phyloP scores from a whole-genome alignment of 1,139 yeast species.

The Kodamaea alishanica region DNA sequence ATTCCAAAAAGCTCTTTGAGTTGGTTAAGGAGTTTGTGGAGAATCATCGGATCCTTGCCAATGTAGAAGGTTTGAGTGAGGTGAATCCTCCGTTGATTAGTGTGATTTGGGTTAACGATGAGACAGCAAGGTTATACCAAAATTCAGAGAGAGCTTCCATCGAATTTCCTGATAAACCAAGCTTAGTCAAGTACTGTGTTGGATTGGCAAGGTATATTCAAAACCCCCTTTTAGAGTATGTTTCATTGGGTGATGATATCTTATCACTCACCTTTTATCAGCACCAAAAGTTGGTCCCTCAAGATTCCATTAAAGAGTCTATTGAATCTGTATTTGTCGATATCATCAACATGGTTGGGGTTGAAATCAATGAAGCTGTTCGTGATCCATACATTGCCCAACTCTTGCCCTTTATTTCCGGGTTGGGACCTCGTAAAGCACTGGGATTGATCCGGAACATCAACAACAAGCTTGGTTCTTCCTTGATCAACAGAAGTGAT shows the following conservation, averaged over 20 bases:
- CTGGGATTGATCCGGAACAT: slow-evolving; percentile 80
- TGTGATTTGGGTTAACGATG: slow-evolving; percentile 86
- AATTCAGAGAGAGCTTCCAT: slow-evolving; percentile 69
- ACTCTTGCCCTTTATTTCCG: slow-evolving; percentile 74
- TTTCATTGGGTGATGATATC: slow-evolving; percentile 72
- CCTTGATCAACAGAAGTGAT: slow-evolving; percentile 66
- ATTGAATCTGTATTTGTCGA: slow-evolving; percentile 85
- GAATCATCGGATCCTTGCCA: slow-evolving; percentile 53
- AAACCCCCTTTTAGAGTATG: slow-evolving; percentile 85
- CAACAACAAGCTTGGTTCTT: slow-evolving; percentile 64
- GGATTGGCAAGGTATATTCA: slow-evolving; percentile 90
- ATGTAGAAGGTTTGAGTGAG: slow-evolving; percentile 44
- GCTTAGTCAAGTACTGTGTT: slow-evolving; percentile 79
- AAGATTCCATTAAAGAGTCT: slow-evolving; percentile 61
- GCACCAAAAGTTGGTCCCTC: slow-evolving; percentile 68
- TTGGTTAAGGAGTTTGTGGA: slow-evolving; percentile 57
- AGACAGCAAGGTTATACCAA: slow-evolving; percentile 86
- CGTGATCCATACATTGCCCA: slow-evolving; percentile 70
- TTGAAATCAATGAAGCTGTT: slow-evolving; percentile 87
- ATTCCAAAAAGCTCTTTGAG: slow-evolving; percentile 58
- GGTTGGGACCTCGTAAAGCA: slow-evolving; percentile 95
- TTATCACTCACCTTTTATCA: slow-evolving; percentile 69
- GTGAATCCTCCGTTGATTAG: slow-evolving; percentile 46
- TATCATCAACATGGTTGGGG: slow-evolving; percentile 85
- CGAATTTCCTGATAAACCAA: slow-evolving; percentile 86